Percentiles rank a stretch among this genome's conserved stretches.
Evolutionary conservation across 257 asterid genomes (phyloP).

Genomic region (Gentiana dahurica): DNA sequence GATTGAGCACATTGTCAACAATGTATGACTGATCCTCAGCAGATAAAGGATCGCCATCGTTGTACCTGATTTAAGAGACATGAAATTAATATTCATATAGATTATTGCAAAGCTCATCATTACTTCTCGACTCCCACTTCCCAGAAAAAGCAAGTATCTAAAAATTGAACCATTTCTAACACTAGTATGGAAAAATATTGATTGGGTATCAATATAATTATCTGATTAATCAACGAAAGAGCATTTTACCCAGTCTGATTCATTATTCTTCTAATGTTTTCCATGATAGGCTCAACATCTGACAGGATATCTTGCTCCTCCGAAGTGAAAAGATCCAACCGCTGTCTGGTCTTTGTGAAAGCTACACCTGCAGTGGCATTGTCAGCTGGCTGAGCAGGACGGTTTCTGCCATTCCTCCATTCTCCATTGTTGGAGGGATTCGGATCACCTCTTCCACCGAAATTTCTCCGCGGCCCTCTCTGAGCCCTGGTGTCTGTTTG

Average conservation of each 20-base stretch:
- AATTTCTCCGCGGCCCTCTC: constrained; percentile 18
- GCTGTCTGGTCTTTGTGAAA: constrained; percentile 53
- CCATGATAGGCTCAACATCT: constrained; percentile 53
- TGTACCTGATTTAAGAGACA: constrained; percentile 37
- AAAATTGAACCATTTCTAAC: too few relatives aligned
- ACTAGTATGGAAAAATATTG: too few relatives aligned
- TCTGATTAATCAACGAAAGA: background rate
- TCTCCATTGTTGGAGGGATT: constrained; percentile 37
- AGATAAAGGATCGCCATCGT: constrained; percentile 71
- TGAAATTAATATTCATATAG: constrained; percentile 5
- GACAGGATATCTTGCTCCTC: constrained; percentile 76
- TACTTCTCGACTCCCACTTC: background rate
- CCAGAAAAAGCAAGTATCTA: too few relatives aligned
- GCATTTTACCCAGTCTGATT: constrained; percentile 48
- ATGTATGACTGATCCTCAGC: constrained; percentile 74
- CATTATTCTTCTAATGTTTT: constrained; percentile 61
- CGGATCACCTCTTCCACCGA: constrained; percentile 10
- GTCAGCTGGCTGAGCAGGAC: constrained; percentile 36
- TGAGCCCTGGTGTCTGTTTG: constrained; percentile 12
- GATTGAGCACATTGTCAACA: constrained; percentile 53
- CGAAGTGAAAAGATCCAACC: constrained; percentile 57
- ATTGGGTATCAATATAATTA: background rate
- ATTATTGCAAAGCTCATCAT: background rate
- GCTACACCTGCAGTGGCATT: constrained; percentile 30
- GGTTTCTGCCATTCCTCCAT: constrained; percentile 37